Evolutionary conservation across 805 yeast species (phyloP).

Genomic region (Debaryomyces maramus): DNA sequence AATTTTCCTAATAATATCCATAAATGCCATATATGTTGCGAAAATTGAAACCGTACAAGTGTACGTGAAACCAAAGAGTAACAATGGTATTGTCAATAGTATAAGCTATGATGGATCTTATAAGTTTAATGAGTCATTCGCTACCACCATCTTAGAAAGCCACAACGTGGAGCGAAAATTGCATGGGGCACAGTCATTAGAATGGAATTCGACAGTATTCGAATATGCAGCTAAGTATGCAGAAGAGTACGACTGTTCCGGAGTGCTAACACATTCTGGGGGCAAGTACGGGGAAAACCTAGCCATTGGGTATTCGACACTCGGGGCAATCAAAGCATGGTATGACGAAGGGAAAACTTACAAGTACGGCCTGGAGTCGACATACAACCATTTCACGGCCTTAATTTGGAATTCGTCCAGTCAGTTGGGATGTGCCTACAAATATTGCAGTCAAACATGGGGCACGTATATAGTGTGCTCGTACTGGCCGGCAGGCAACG

Average conservation of each 20-base stretch:
- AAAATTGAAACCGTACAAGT: neutral
- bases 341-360: conserved; percentile 35
- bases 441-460: conserved; percentile 33
- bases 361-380: conserved; percentile 23
- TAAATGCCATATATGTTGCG: neutral
- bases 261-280: conserved; percentile 34
- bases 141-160: conserved; percentile 18
- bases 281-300: conserved; percentile 41
- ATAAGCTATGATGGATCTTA: conserved; percentile 9
- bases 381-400: conserved; percentile 41
- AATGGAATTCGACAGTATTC: conserved; percentile 32
- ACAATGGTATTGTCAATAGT: neutral
- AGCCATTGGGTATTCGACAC: conserved; percentile 36
- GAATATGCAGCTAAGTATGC: conserved; percentile 35
- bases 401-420: conserved; percentile 36
- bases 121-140: conserved; percentile 16
- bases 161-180: conserved; percentile 32
- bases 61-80: neutral
- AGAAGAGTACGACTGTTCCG: conserved; percentile 33
- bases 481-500: conserved; percentile 34
- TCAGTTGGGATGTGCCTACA: conserved; percentile 36
- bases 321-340: conserved; percentile 41
- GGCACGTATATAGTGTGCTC: conserved; percentile 39
- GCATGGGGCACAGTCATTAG: conserved; percentile 29
- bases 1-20: neutral